Percentiles rank a stretch among this genome's conserved stretches.
These are phyloP conservation scores for Onygena corvina DNA, from an alignment of 2,329 filamentous ascomycete species.

Conservation along the genomic window DNA sequence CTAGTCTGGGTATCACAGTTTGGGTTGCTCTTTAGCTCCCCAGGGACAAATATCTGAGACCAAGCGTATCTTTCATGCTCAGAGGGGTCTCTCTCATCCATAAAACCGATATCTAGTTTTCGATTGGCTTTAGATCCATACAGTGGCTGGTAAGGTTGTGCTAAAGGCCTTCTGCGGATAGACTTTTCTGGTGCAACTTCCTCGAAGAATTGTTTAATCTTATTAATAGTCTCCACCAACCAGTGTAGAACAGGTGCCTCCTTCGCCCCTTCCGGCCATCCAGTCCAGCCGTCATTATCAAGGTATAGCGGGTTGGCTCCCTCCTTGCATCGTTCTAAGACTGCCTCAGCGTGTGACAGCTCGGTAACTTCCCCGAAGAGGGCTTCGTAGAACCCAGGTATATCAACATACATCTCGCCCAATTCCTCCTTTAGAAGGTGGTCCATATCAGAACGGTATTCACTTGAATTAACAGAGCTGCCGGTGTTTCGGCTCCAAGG, in stretches of 20 bases:
- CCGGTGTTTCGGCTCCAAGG: background rate
- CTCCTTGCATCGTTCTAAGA: constrained; percentile 21
- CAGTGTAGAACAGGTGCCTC: constrained; percentile 21
- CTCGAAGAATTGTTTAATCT: constrained; percentile 13
- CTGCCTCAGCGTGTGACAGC: constrained; percentile 16
- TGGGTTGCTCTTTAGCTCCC: constrained; percentile 25
- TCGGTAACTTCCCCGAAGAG: constrained; percentile 20
- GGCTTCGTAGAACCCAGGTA: constrained; percentile 18
- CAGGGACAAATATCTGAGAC: constrained; percentile 36
- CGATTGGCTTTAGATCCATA: constrained; percentile 23
- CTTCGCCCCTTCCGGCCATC: constrained; percentile 21
- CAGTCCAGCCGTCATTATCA: constrained; percentile 19
- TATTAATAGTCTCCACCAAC: constrained; percentile 14
- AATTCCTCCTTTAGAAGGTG: background rate
- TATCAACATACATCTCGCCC: constrained; percentile 19
- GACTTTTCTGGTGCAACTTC: constrained; percentile 6
- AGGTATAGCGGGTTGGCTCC: constrained; percentile 19
- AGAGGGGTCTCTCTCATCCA: constrained; percentile 18
- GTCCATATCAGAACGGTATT: background rate
- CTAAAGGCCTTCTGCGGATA: constrained; percentile 14
- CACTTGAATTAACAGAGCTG: background rate
- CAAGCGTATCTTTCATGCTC: constrained; percentile 24
- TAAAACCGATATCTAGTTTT: constrained; percentile 30
- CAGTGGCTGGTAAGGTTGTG: constrained; percentile 19
- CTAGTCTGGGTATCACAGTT: constrained; percentile 21